A percentile compares a stretch with the other conserved stretches of the same genome.
Evolutionary conservation across 305 asterid genomes (phyloP).

Genomic region (Rubia peregrina): DNA sequence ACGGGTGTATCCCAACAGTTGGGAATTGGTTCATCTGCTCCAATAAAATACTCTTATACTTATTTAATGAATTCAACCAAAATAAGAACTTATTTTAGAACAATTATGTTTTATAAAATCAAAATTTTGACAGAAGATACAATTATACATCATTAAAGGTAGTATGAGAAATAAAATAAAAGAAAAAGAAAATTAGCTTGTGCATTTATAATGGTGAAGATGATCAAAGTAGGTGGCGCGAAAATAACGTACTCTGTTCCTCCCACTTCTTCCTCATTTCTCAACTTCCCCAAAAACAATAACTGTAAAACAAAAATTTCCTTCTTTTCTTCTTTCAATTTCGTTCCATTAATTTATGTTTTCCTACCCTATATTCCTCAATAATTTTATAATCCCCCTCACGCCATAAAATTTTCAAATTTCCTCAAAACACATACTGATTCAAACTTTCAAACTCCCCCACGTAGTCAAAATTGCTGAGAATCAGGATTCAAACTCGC

Average conservation of each 20-base stretch:
- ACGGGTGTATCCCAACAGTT: too few species aligned
- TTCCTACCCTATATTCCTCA: not conserved
- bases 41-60: too few species aligned
- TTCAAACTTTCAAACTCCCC: slow-evolving; percentile 5
- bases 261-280: slow-evolving; percentile 11
- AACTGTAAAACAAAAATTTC: slow-evolving; percentile 24
- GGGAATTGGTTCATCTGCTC: too few species aligned
- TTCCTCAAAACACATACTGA: not conserved
- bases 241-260: slow-evolving; percentile 33
- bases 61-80: too few species aligned
- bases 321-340: not conserved
- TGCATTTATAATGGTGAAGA: slow-evolving; percentile 16
- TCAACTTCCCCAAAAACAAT: slow-evolving; percentile 18
- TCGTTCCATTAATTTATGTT: not conserved
- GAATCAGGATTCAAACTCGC: not conserved
- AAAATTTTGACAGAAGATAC: too few species aligned
- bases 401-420: slow-evolving; percentile 5
- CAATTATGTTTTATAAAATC: too few species aligned
- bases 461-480: not conserved
- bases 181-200: not conserved
- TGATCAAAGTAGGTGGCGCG: slow-evolving; percentile 71
- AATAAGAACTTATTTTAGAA: too few species aligned
- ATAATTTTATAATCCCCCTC: not conserved
- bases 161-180: too few species aligned
- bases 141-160: too few species aligned